These are phyloP conservation scores for Panicum miliaceum DNA, from an alignment of 176 grass and related monocot species.

Conservation along the genomic window DNA sequence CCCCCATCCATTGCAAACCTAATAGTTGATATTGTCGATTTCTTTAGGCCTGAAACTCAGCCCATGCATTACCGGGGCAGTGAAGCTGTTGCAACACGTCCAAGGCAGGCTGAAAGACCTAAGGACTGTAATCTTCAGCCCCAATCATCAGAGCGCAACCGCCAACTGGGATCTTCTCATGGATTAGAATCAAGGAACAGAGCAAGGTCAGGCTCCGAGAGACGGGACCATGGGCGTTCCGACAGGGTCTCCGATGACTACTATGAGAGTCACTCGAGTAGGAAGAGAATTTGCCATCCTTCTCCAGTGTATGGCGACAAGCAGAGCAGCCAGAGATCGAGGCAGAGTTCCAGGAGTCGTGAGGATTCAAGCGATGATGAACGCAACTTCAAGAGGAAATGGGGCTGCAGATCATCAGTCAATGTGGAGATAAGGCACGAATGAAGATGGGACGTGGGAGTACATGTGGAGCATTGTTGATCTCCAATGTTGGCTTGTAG, in stretches of 20 bases:
- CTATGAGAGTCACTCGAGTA: constrained; percentile 27
- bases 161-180: constrained; percentile 14
- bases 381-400: constrained; percentile 56
- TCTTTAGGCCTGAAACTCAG: constrained; percentile 35
- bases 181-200: constrained; percentile 27
- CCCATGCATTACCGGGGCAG: neutral
- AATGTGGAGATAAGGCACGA: constrained; percentile 16
- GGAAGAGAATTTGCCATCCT: constrained; percentile 25
- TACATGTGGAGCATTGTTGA: constrained; percentile 11
- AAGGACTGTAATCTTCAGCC: neutral
- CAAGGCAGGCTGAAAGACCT: constrained; percentile 25
- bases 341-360: constrained; percentile 36
- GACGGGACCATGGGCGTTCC: constrained; percentile 9
- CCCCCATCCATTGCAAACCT: neutral
- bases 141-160: constrained; percentile 28
- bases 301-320: constrained; percentile 28
- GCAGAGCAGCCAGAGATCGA: constrained; percentile 23
- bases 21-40: neutral
- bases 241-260: constrained; percentile 14
- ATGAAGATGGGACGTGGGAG: neutral
- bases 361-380: constrained; percentile 58
- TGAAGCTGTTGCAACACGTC: neutral
- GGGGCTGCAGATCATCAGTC: constrained; percentile 37
- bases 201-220: constrained; percentile 20
- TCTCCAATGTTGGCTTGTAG: constrained; percentile 10